Evolutionary conservation across 495 filamentous ascomycete genomes (phyloP).

Genomic region (Letharia lupina): DNA sequence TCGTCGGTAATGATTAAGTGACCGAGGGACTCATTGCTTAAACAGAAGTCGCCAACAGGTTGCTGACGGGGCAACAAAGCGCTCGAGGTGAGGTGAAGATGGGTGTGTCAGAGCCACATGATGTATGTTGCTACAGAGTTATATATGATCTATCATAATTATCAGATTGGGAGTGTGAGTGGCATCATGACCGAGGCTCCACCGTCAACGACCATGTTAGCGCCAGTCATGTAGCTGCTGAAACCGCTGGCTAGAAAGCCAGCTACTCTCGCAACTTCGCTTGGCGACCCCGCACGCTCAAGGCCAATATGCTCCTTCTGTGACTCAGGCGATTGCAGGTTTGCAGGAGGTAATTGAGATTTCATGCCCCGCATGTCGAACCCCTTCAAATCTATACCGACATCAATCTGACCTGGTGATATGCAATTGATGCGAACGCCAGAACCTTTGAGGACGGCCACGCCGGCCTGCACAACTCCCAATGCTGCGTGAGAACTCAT

Average conservation of each 20-base stretch:
- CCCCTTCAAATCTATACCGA: conserved; percentile 46
- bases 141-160: neutral
- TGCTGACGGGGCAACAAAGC: too few relatives aligned
- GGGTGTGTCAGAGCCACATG: neutral
- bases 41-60: too few relatives aligned
- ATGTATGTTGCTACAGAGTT: neutral
- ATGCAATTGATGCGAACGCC: conserved; percentile 55
- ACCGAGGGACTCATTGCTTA: too few relatives aligned
- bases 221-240: conserved; percentile 48
- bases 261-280: conserved; percentile 50
- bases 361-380: conserved; percentile 49
- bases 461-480: conserved; percentile 50
- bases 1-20: too few relatives aligned
- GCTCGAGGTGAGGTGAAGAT: too few relatives aligned
- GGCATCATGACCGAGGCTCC: conserved; percentile 37
- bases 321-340: conserved; percentile 42
- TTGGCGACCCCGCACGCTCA: conserved; percentile 42
- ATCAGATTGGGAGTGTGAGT: conserved; percentile 18
- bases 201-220: conserved; percentile 46
- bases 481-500: conserved; percentile 51
- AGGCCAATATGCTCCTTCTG: conserved; percentile 39
- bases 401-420: conserved; percentile 50
- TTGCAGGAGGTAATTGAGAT: conserved; percentile 47
- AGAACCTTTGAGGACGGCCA: conserved; percentile 47
- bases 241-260: conserved; percentile 51